Evolutionary conservation across 768 basidiomycete genomes (phyloP).

Genomic region (Exidia glandulosa): DNA sequence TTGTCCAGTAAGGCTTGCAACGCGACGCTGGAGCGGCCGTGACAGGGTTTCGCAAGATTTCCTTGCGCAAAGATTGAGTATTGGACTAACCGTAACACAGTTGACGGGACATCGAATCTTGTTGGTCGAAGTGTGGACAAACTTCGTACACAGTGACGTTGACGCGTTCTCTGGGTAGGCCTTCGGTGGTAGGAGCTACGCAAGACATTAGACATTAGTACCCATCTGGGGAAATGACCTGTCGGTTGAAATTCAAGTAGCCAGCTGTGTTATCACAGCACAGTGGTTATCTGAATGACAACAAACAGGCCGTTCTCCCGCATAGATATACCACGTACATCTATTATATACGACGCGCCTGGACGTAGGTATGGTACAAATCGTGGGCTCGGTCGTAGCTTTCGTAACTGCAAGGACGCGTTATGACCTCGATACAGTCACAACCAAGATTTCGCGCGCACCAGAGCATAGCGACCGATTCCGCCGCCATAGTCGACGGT

Average conservation of each 20-base stretch:
- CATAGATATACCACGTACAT: too few relatives aligned
- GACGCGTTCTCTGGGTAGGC: constrained; percentile 88
- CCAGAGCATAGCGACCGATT: constrained; percentile 76
- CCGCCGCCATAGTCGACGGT: constrained; percentile 94
- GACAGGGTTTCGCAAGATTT: too few relatives aligned
- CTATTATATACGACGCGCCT: constrained; percentile 77
- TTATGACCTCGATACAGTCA: not conserved
- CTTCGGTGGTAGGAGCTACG: constrained; percentile 89
- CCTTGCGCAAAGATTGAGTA: too few relatives aligned
- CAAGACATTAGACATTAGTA: too few relatives aligned
- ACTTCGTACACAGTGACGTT: constrained; percentile 92
- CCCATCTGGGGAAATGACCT: too few relatives aligned
- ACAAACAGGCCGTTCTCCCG: too few relatives aligned
- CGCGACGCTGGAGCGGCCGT: too few relatives aligned
- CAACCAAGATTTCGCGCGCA: constrained; percentile 35
- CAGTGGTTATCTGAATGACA: too few relatives aligned
- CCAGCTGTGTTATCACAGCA: too few relatives aligned
- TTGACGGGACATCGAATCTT: constrained; percentile 97
- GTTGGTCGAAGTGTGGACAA: constrained; percentile 96
- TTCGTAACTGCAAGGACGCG: constrained; percentile 40
- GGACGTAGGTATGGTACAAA: constrained; percentile 74
- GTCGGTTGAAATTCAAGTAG: too few relatives aligned
- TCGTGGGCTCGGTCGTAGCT: constrained; percentile 66
- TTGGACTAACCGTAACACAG: constrained; percentile 82
- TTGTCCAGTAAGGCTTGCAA: too few relatives aligned